phyloP scores from a whole-genome alignment of 345 rosid species.

The Gossypium sturtianum region DNA sequence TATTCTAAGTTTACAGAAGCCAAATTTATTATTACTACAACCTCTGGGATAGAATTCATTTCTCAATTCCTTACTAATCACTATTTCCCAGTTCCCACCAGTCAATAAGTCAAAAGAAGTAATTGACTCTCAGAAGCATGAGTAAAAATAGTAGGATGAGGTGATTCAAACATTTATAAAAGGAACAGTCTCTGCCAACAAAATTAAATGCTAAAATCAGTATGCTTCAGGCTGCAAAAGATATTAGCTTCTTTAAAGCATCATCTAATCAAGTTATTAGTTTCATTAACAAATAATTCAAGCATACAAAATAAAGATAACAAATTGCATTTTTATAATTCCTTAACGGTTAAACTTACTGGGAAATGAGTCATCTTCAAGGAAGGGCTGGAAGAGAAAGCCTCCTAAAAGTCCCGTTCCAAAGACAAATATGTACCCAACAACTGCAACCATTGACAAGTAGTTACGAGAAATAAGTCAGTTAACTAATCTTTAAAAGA shows the following conservation, averaged over 20 bases:
- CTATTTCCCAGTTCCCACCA: background rate
- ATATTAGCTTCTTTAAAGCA: background rate
- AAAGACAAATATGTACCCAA: conserved; percentile 55
- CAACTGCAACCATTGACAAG: conserved; percentile 39
- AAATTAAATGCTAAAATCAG: background rate
- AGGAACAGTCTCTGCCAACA: background rate
- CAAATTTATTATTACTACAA: background rate
- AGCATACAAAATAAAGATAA: background rate
- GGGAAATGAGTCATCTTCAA: conserved; percentile 63
- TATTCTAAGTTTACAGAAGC: background rate
- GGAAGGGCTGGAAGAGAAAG: conserved; percentile 58
- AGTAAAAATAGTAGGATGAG: background rate
- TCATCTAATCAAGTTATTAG: background rate
- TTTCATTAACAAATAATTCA: background rate
- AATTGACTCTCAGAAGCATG: background rate
- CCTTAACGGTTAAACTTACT: conserved; percentile 38
- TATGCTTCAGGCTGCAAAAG: background rate
- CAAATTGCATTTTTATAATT: background rate
- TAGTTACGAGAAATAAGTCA: conserved; percentile 5
- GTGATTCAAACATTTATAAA: background rate
- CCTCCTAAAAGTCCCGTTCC: conserved; percentile 79
- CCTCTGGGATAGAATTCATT: background rate
- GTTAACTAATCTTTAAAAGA: conserved; percentile 1
- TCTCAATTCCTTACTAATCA: background rate
- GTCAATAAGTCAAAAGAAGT: background rate